These are phyloP conservation scores for Colletotrichum agaves DNA, from an alignment of 2,329 filamentous ascomycete species.

Conservation along the genomic window DNA sequence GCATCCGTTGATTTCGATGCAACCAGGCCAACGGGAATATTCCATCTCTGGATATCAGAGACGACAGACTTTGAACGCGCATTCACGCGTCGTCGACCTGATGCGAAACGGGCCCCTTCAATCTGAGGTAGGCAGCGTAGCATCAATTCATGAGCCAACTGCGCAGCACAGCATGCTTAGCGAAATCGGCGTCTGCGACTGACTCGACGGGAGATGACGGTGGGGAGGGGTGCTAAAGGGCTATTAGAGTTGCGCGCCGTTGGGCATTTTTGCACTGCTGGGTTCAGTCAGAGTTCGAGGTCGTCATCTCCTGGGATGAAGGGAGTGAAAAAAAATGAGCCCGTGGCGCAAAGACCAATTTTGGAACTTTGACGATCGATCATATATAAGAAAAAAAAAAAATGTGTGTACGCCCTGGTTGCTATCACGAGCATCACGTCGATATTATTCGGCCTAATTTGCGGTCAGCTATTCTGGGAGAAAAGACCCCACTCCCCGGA, in stretches of 20 bases:
- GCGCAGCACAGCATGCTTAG: background rate
- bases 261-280: background rate
- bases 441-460: slow-evolving; percentile 1
- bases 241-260: slow-evolving; percentile 7
- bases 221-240: slow-evolving; percentile 16
- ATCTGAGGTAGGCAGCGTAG: slow-evolving; percentile 18
- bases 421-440: background rate
- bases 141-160: slow-evolving; percentile 3
- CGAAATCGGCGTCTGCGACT: slow-evolving; percentile 15
- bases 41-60: background rate
- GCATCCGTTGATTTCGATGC: background rate
- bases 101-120: background rate
- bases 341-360: background rate
- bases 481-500: background rate
- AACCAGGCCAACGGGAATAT: background rate
- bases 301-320: slow-evolving; percentile 10
- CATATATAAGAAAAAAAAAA: background rate
- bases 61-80: background rate
- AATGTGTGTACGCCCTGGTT: background rate
- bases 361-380: background rate
- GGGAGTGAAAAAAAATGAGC: background rate
- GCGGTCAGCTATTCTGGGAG: background rate
- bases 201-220: slow-evolving; percentile 34
- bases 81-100: background rate
- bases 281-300: background rate